Conservation (phyloP, 768 basidiomycete genomes). For the Royoungia palumana region DNA sequence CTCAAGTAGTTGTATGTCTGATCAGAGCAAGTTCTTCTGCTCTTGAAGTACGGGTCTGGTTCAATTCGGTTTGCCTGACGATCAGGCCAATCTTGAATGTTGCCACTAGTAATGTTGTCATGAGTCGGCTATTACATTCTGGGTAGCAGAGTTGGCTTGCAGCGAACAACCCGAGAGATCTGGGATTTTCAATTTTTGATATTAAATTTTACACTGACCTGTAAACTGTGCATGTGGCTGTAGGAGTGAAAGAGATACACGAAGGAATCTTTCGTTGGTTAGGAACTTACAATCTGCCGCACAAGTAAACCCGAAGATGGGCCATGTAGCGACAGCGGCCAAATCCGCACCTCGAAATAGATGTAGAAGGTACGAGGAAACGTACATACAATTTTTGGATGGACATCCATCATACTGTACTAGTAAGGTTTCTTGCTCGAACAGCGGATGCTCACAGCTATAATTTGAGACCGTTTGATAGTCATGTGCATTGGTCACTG, state of each 20-base stretch:
- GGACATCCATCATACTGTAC: not conserved
- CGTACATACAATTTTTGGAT: not conserved
- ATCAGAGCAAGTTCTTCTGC: too few species aligned
- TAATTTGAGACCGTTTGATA: not conserved
- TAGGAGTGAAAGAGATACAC: not conserved
- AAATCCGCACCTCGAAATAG: not conserved
- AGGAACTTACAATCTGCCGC: not conserved
- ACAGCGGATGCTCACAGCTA: not conserved
- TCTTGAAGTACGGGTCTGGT: too few species aligned
- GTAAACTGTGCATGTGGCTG: not conserved
- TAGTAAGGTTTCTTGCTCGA: not conserved
- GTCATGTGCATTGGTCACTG: not conserved
- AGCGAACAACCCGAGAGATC: not conserved
- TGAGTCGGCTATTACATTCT: not conserved
- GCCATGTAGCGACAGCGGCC: not conserved
- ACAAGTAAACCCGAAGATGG: not conserved
- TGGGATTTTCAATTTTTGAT: not conserved
- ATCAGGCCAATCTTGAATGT: too few species aligned
- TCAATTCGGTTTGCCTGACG: too few species aligned
- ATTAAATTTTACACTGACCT: not conserved
- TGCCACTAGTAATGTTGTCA: too few species aligned
- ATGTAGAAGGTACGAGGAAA: too few species aligned
- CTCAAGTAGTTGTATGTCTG: too few species aligned
- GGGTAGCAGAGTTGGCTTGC: not conserved
- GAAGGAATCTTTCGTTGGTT: not conserved